These are phyloP conservation scores for Hyphopichia fennica DNA, from an alignment of 1,139 yeast genomes.

Conservation along the genomic window DNA sequence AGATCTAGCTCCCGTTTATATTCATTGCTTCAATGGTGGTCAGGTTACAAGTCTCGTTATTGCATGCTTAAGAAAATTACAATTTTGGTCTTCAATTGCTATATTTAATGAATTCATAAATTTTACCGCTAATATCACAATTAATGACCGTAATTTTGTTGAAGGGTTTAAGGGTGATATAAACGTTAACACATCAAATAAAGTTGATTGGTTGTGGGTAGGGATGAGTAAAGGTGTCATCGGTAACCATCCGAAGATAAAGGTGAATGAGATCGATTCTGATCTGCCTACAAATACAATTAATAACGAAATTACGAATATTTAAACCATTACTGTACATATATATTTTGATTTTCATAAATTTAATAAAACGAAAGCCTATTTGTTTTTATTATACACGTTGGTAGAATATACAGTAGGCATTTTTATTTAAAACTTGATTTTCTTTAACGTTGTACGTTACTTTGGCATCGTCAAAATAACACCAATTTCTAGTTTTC, in stretches of 20 bases:
- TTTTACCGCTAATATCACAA: conserved; percentile 75
- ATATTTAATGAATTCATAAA: conserved; percentile 83
- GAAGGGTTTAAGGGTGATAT: conserved; percentile 75
- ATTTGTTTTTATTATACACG: no score
- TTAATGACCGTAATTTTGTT: conserved; percentile 80
- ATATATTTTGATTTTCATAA: no score
- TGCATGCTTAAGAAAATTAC: conserved; percentile 81
- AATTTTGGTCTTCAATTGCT: conserved; percentile 88
- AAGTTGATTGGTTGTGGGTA: conserved; percentile 75
- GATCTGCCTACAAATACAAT: background rate
- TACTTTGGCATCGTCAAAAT: conserved; percentile 71
- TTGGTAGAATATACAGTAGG: conserved; percentile 73
- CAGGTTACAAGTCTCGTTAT: conserved; percentile 80
- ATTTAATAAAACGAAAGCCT: no score
- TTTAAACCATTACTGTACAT: background rate
- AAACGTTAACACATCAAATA: conserved; percentile 45
- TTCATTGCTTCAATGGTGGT: conserved; percentile 89
- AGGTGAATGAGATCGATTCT: conserved; percentile 25
- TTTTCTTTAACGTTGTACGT: conserved; percentile 38
- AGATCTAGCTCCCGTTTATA: conserved; percentile 66
- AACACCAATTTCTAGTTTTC: conserved; percentile 61
- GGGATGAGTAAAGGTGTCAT: conserved; percentile 64
- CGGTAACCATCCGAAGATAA: conserved; percentile 42
- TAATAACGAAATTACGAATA: background rate
- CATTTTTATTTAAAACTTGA: conserved; percentile 59